Conservation (phyloP, 164 flowering plant genomes). For the Platanus orientalis region DNA sequence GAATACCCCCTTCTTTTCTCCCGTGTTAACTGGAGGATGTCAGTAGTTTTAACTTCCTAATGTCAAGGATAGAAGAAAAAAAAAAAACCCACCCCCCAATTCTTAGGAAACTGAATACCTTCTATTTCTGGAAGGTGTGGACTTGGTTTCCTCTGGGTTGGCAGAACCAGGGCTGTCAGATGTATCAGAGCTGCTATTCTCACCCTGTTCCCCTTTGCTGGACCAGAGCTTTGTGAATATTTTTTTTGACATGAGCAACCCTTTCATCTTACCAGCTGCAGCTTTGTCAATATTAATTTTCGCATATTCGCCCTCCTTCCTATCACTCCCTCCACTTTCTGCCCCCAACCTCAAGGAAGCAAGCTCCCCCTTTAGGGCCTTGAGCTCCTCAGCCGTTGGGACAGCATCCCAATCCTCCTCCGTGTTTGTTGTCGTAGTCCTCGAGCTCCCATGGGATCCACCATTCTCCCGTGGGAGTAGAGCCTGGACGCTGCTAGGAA, state of each 20-base stretch:
- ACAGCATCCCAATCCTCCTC: slow-evolving; percentile 73
- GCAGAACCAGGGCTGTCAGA: slow-evolving; percentile 63
- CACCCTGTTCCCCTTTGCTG: slow-evolving; percentile 44
- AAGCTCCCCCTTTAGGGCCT: slow-evolving; percentile 59
- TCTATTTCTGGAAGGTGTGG: slow-evolving; percentile 55
- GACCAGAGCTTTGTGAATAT: slow-evolving; percentile 57
- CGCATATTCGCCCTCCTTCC: slow-evolving; percentile 8
- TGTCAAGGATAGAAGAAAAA: slow-evolving; percentile 3
- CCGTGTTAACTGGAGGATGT: slow-evolving; percentile 5
- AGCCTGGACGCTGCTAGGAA: slow-evolving; percentile 30
- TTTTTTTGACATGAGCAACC: slow-evolving; percentile 46
- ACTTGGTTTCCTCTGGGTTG: slow-evolving; percentile 46
- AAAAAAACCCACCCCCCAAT: background rate
- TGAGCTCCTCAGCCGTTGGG: slow-evolving; percentile 54
- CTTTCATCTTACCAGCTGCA: slow-evolving; percentile 41
- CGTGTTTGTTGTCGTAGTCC: slow-evolving; percentile 63
- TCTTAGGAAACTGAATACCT: slow-evolving; percentile 37
- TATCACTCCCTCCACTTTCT: slow-evolving; percentile 10
- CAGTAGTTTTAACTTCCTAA: slow-evolving; percentile 14
- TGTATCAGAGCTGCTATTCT: slow-evolving; percentile 62
- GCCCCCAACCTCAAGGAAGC: slow-evolving; percentile 37
- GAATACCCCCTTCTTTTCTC: background rate
- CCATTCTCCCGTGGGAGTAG: slow-evolving; percentile 31
- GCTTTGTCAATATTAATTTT: slow-evolving; percentile 32
- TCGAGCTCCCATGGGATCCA: slow-evolving; percentile 66